These are phyloP conservation scores for Halophytophthora polymorphica DNA, from an alignment of 352 stramenopile species.

Conservation along the genomic window DNA sequence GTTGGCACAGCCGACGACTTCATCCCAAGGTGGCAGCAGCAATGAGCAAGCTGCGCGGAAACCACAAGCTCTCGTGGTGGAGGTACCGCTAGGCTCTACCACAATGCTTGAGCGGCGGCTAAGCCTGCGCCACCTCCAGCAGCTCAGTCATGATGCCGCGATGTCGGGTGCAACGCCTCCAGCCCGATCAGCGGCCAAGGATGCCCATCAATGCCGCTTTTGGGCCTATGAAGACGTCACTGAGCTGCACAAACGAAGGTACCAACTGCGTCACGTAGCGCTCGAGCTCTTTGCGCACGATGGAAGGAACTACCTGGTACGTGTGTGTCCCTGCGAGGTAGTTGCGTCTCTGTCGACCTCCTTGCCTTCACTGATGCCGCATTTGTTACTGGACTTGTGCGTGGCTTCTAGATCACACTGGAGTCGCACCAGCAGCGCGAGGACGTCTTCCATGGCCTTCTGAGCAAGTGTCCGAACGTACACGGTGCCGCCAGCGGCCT, in stretches of 20 bases:
- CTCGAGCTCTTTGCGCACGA: conserved; percentile 77
- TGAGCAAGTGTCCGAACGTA: conserved; percentile 74
- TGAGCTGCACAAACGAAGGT: conserved; percentile 73
- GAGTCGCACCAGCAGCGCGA: conserved; percentile 61
- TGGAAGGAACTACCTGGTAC: conserved; percentile 72
- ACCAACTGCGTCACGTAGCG: conserved; percentile 70
- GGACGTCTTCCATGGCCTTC: conserved; percentile 66
- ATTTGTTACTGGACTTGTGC: neutral
- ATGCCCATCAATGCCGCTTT: conserved; percentile 63
- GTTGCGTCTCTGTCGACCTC: neutral
- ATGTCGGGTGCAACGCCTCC: neutral
- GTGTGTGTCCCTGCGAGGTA: conserved; percentile 7
- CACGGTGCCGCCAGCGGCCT: conserved; percentile 60
- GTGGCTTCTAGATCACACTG: conserved; percentile 49
- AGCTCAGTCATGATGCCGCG: conserved; percentile 7
- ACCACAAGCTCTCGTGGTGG: conserved; percentile 37
- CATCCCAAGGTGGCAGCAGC: conserved; percentile 3
- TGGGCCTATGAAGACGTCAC: conserved; percentile 73
- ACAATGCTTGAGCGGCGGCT: conserved; percentile 55
- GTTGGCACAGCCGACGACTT: conserved; percentile 14
- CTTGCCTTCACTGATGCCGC: neutral
- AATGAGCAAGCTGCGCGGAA: conserved; percentile 12
- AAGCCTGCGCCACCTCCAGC: conserved; percentile 29
- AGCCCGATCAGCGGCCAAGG: conserved; percentile 22
- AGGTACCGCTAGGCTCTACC: conserved; percentile 43